phyloP scores from a whole-genome alignment of 768 basidiomycete genomes.

The Pleurotus pulmonarius region DNA sequence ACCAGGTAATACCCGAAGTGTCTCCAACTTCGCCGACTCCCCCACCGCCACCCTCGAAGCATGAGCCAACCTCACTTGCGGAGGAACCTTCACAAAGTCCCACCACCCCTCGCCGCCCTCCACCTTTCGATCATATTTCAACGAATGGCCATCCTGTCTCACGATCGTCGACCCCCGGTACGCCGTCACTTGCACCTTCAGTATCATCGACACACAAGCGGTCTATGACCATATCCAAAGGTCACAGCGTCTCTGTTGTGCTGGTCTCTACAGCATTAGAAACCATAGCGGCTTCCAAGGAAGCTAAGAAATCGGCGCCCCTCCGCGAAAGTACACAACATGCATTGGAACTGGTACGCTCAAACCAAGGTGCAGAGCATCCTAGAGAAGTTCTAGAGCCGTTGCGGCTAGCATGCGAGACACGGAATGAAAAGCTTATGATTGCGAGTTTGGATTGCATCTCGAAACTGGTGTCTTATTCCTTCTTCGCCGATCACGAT shows the following conservation, averaged over 20 bases:
- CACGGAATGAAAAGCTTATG: constrained; percentile 88
- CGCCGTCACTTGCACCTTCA: constrained; percentile 9
- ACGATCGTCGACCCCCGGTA: constrained; percentile 1
- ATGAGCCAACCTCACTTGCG: background rate
- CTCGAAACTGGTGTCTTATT: constrained; percentile 95
- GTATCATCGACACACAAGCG: constrained; percentile 38
- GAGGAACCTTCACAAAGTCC: background rate
- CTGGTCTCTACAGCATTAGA: constrained; percentile 84
- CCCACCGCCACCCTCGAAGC: constrained; percentile 6
- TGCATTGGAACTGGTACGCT: constrained; percentile 78
- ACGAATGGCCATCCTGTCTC: constrained; percentile 8
- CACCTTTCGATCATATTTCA: background rate
- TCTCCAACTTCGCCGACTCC: background rate
- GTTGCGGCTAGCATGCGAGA: constrained; percentile 95
- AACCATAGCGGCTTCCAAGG: constrained; percentile 81
- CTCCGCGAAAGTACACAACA: constrained; percentile 79
- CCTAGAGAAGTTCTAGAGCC: constrained; percentile 94
- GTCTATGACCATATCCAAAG: constrained; percentile 62
- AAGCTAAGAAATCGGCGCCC: constrained; percentile 79
- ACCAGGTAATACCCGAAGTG: background rate
- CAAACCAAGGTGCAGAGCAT: constrained; percentile 67
- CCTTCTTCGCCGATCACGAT: constrained; percentile 80
- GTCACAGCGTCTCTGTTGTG: constrained; percentile 73
- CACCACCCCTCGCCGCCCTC: background rate
- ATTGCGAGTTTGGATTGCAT: constrained; percentile 97